Base-by-base conservation (phyloP, 1,284 basidiomycete genomes). In the Ustilago esculenta region DNA sequence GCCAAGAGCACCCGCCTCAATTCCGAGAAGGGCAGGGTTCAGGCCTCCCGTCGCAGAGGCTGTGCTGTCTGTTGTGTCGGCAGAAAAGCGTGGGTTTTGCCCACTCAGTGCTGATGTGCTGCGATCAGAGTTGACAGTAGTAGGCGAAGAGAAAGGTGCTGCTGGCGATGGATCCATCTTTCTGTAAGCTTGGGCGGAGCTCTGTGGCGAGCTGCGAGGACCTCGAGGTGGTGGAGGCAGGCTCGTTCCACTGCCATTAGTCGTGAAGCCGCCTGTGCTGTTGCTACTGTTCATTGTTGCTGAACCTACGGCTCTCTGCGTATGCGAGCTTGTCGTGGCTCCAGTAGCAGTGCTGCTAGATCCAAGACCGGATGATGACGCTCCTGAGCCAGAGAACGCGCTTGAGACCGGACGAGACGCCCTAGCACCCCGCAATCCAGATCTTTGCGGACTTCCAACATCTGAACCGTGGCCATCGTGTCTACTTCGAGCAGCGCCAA, bases 221-320 rank as follows among this genome's bases (percentile, higher is more conserved):
- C 59, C 57, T 4, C 68, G 36, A 0, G 67, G 73, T 20, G 72
- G 69, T 1, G 72, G 64, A 8, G 52, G 71, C 18, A 74, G 37
- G 35, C 57, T 60, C 5, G 50, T 48, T 4, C 54, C 71, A 25
- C 63, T 67, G 6, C 64, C 51, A 21, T 46, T 57, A 2, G 52
- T 50, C 1, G 72, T 72, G 25, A 54, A 56, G 0, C 37, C 56
- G 7, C 72, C 65, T 5, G 65, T 72, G 30, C 67, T 69, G 50
- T 66, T 72, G 52, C 72, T 74, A 48, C 65, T 72, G 45, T 56
- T 65, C 42, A 66, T 32, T 0, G 18, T 36, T 4, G 42, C 14
- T 3, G 17, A 11, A n/a, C 44, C 40, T 20, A 40, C 47, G 14
- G 42, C 36, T 44, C 50, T 35, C 20, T 43, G 46, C 6, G 46